Evolutionary conservation across 495 filamentous ascomycete species (phyloP).

Genomic region (Penicilliopsis zonata): DNA sequence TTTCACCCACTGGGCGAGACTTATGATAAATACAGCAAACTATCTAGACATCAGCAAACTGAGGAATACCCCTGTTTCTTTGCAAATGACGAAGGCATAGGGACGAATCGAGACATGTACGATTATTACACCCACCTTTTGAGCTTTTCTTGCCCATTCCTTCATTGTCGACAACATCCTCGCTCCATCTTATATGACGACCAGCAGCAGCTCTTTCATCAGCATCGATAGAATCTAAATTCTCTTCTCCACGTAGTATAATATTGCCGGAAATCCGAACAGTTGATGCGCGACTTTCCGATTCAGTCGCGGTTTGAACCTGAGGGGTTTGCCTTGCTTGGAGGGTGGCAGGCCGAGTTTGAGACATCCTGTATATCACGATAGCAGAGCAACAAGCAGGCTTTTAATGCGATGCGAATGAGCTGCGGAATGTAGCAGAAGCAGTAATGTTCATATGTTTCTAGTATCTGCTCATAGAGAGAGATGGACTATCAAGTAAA

Average conservation of each 20-base stretch:
- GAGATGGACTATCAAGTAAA: too few species aligned
- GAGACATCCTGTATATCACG: too few species aligned
- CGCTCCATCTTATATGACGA: conserved; percentile 74
- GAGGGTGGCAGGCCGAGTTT: conserved; percentile 11
- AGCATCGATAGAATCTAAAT: conserved; percentile 1
- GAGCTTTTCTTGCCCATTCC: conserved; percentile 86
- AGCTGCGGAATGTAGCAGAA: too few species aligned
- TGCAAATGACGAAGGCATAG: conserved; percentile 2
- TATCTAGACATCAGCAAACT: conserved; percentile 18
- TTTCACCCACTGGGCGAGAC: conserved; percentile 71
- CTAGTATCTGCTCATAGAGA: too few species aligned
- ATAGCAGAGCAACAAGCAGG: too few species aligned
- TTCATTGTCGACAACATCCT: conserved; percentile 93
- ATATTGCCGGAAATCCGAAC: conserved; percentile 16
- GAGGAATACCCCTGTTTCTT: conserved; percentile 1
- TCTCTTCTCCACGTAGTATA: conserved; percentile 24
- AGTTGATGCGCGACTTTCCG: conserved; percentile 4
- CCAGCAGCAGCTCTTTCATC: conserved; percentile 7
- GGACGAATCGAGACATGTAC: neutral
- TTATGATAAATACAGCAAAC: conserved; percentile 99
- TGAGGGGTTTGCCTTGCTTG: conserved; percentile 7
- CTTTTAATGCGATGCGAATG: too few species aligned
- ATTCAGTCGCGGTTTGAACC: conserved; percentile 8
- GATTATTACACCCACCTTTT: conserved; percentile 51
- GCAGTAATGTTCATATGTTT: too few species aligned